Conservation (phyloP, 768 basidiomycete species). For the Hypholoma sublateritium region DNA sequence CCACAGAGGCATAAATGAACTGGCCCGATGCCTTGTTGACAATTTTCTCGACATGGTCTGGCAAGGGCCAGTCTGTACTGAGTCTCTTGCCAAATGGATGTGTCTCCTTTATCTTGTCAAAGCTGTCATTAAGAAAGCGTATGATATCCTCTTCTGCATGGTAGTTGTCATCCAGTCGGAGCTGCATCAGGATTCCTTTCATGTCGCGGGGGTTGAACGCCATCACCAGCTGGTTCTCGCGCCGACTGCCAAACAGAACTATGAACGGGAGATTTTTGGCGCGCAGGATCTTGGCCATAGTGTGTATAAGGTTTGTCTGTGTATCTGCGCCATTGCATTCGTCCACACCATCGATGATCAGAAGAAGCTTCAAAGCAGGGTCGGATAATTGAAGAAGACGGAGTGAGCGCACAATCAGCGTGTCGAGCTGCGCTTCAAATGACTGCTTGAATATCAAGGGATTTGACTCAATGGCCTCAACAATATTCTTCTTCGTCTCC, state of each 20-base stretch:
- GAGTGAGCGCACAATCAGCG: not conserved
- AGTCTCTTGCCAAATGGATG: constrained; percentile 1
- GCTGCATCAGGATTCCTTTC: not conserved
- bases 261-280: not conserved
- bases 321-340: constrained; percentile 15
- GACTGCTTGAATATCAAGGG: constrained; percentile 10
- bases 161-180: constrained; percentile 1
- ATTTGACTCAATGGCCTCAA: constrained; percentile 1
- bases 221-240: constrained; percentile 1
- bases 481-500: not conserved
- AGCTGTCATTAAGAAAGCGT: not conserved
- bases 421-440: not conserved
- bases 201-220: not conserved
- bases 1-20: constrained; percentile 7
- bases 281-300: not conserved
- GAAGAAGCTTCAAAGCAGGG: not conserved
- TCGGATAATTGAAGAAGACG: not conserved
- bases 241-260: constrained; percentile 13
- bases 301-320: not conserved
- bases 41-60: not conserved
- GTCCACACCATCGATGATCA: constrained; percentile 21
- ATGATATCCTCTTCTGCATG: constrained; percentile 1
- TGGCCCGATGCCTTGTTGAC: constrained; percentile 4
- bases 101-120: not conserved
- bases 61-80: not conserved